Percentiles rank a stretch among this genome's conserved stretches.
Evolutionary conservation across 768 basidiomycete genomes (phyloP).

Genomic region (Sporobolomyces pararoseus): DNA sequence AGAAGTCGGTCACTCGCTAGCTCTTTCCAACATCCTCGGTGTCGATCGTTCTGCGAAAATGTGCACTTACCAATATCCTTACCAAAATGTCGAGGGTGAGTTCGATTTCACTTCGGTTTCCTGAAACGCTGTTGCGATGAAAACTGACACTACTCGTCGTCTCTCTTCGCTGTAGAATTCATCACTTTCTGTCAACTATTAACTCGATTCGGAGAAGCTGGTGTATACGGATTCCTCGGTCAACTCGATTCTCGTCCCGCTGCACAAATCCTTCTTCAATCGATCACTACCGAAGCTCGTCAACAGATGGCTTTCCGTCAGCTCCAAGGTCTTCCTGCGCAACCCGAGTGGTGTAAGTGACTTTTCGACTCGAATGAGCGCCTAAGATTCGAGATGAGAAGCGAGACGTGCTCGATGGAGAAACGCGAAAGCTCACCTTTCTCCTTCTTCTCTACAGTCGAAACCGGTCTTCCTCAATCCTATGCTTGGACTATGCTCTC

Average conservation of each 20-base stretch:
- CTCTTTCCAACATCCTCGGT: conserved; percentile 49
- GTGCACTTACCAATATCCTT: conserved; percentile 57
- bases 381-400: no score
- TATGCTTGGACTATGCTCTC: conserved; percentile 64
- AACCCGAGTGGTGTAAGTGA: conserved; percentile 22
- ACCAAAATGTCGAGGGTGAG: conserved; percentile 58
- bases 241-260: conserved; percentile 60
- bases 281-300: conserved; percentile 61
- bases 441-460: conserved; percentile 53
- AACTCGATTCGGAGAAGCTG: conserved; percentile 52
- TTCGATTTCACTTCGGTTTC: no score
- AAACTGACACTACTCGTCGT: no score
- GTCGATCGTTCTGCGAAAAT: conserved; percentile 53
- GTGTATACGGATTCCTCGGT: conserved; percentile 63
- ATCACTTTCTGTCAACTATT: conserved; percentile 61
- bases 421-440: no score
- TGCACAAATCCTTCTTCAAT: conserved; percentile 58
- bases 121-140: no score
- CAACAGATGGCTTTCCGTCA: conserved; percentile 67
- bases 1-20: conserved; percentile 61
- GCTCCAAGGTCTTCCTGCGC: conserved; percentile 50
- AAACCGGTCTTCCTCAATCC: conserved; percentile 59
- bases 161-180: no score
- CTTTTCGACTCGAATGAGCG: no score
- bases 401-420: no score